A percentile compares a stretch with the other conserved stretches of the same genome.
Conservation (phyloP, 225 moss, liverwort and hornwort species). For the Thuidium tamariscinum region DNA sequence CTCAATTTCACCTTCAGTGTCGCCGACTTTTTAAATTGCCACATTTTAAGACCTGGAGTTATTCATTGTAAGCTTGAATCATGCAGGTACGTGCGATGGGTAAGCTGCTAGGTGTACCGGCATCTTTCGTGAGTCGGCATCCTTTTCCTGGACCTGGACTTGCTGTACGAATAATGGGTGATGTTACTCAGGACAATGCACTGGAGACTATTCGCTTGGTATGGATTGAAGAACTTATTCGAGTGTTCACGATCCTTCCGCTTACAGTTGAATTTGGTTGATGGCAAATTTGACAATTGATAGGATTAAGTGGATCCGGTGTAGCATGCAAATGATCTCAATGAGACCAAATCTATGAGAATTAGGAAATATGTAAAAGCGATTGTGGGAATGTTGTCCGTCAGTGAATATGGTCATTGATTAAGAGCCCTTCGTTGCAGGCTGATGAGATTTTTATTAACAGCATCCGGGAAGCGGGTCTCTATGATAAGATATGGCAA, state of each 20-base stretch:
- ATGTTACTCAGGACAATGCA: slow-evolving; percentile 63
- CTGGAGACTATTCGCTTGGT: slow-evolving; percentile 68
- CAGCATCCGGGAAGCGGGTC: slow-evolving; percentile 67
- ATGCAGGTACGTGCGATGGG: slow-evolving; percentile 71
- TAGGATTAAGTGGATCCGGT: background rate
- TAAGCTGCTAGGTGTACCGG: slow-evolving; percentile 60
- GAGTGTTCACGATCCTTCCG: background rate
- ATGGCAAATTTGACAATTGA: background rate
- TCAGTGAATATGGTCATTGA: background rate
- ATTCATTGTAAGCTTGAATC: background rate
- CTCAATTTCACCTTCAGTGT: background rate
- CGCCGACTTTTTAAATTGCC: background rate
- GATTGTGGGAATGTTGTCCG: background rate
- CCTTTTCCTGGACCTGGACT: slow-evolving; percentile 87
- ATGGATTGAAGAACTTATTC: background rate
- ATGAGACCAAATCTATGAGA: background rate
- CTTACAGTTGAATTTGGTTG: background rate
- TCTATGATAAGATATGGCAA: slow-evolving; percentile 88
- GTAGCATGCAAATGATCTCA: background rate
- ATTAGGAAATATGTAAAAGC: background rate
- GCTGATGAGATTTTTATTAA: slow-evolving; percentile 76
- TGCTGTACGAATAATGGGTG: slow-evolving; percentile 80
- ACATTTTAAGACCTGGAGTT: background rate
- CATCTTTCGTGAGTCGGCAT: slow-evolving; percentile 65
- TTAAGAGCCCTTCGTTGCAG: slow-evolving; percentile 11